Conservation (phyloP, 139 green algal species). For the Ulvella scutata region DNA sequence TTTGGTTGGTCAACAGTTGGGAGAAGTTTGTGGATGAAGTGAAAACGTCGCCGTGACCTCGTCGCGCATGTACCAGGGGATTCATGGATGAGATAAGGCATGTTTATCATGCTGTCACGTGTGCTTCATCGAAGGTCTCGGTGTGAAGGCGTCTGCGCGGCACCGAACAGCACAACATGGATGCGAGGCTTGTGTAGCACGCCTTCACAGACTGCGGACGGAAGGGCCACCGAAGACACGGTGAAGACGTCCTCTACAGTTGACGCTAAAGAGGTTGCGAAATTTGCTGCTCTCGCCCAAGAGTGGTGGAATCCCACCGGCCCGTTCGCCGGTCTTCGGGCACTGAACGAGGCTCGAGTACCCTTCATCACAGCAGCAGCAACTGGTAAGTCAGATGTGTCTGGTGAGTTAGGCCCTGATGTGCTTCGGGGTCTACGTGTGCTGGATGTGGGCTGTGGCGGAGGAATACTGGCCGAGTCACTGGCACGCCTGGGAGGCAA, state of each 20-base stretch:
- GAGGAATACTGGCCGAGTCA: constrained; percentile 63
- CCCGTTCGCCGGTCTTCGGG: constrained; percentile 66
- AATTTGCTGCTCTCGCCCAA: constrained; percentile 57
- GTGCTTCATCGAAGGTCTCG: too few species aligned
- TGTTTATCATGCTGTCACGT: too few species aligned
- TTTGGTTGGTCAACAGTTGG: too few species aligned
- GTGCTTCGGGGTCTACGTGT: constrained; percentile 24
- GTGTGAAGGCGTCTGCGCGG: too few species aligned
- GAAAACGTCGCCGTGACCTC: too few species aligned
- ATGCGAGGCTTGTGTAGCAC: constrained; percentile 28
- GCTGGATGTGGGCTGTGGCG: constrained; percentile 82
- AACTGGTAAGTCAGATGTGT: constrained; percentile 6
- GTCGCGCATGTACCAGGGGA: too few species aligned
- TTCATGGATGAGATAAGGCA: too few species aligned
- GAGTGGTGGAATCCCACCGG: constrained; percentile 68
- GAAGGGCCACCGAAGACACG: too few species aligned
- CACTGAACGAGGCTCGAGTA: constrained; percentile 62
- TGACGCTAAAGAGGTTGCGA: constrained; percentile 47
- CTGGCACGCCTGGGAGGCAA: constrained; percentile 58
- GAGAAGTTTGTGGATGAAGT: too few species aligned
- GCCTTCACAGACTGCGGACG: constrained; percentile 4
- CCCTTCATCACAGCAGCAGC: constrained; percentile 55
- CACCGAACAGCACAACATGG: too few species aligned
- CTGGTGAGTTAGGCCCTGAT: neutral
- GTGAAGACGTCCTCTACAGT: neutral